phyloP scores from a whole-genome alignment of 164 flowering plant genomes.

The Piper longum region DNA sequence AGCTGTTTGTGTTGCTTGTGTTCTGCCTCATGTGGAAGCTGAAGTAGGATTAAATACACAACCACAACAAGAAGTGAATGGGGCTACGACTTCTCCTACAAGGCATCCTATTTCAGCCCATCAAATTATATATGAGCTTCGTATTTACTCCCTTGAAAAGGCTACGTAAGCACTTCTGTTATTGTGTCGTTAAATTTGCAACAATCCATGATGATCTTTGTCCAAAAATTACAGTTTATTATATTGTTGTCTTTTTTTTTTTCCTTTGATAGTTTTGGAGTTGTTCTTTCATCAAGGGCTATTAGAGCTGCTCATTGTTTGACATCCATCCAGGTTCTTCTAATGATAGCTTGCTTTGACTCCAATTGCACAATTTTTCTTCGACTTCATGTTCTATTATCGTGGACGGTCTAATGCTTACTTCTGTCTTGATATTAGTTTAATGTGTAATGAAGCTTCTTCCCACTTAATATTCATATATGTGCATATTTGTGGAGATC shows the following conservation, averaged over 20 bases:
- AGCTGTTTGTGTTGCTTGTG: slow-evolving; percentile 97
- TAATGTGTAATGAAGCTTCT: too few species aligned
- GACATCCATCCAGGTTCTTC: slow-evolving; percentile 93
- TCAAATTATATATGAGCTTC: slow-evolving; percentile 88
- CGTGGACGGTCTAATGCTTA: not conserved
- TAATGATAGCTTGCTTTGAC: not conserved
- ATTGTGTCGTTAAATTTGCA: not conserved
- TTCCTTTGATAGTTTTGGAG: slow-evolving; percentile 49
- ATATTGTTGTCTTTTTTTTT: slow-evolving; percentile 2
- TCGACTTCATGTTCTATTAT: not conserved
- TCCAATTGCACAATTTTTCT: not conserved
- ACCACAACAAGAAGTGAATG: slow-evolving; percentile 37
- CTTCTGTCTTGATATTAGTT: too few species aligned
- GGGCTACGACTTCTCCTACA: slow-evolving; percentile 73
- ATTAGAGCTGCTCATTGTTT: slow-evolving; percentile 98
- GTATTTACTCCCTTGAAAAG: slow-evolving; percentile 92
- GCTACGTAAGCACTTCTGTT: slow-evolving; percentile 49
- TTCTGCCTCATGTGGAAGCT: slow-evolving; percentile 64
- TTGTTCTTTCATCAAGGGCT: slow-evolving; percentile 81
- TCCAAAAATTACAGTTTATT: not conserved
- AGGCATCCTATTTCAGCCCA: slow-evolving; percentile 91
- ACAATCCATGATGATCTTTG: not conserved
- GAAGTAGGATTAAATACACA: slow-evolving; percentile 59
- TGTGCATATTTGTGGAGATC: too few species aligned
- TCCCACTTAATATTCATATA: too few species aligned